Conservation (phyloP, 768 basidiomycete genomes). For the Serendipita indica region DNA sequence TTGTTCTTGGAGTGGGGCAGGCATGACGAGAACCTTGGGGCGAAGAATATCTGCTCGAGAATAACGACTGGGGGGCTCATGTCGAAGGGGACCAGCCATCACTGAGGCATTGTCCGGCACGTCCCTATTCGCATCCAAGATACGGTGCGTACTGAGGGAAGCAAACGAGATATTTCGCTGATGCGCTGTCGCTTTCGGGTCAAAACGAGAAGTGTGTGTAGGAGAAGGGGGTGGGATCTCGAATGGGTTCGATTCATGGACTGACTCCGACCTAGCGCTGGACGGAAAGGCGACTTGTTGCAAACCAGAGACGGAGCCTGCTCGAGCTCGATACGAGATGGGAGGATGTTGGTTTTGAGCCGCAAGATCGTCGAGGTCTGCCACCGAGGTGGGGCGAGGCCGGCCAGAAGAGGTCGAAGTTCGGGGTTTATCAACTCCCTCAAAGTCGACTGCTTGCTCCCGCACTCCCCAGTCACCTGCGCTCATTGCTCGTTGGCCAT, state of each 20-base stretch:
- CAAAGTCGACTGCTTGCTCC: conserved; percentile 29
- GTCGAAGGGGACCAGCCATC: neutral
- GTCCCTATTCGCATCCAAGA: conserved; percentile 1
- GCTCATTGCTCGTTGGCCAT: conserved; percentile 42
- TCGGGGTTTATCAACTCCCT: conserved; percentile 14
- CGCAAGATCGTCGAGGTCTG: conserved; percentile 40
- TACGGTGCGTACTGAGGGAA: conserved; percentile 12
- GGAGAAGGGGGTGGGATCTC: conserved; percentile 48
- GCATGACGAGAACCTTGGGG: conserved; percentile 91
- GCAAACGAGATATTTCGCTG: conserved; percentile 43
- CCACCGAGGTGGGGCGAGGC: conserved; percentile 42
- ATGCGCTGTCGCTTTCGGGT: conserved; percentile 55
- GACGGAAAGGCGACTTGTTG: conserved; percentile 25
- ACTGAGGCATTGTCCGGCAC: neutral
- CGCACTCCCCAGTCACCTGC: conserved; percentile 45
- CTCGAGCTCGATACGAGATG: conserved; percentile 27
- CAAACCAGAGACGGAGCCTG: conserved; percentile 9
- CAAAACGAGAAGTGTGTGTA: conserved; percentile 54
- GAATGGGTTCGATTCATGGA: conserved; percentile 49
- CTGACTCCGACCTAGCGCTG: conserved; percentile 15
- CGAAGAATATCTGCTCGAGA: conserved; percentile 69
- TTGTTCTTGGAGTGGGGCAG: conserved; percentile 58
- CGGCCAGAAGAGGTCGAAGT: conserved; percentile 21
- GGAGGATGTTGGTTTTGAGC: conserved; percentile 19
- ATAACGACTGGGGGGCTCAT: neutral